phyloP scores from a whole-genome alignment of 2,329 filamentous ascomycete species.

The Curvularia eragrostidis region DNA sequence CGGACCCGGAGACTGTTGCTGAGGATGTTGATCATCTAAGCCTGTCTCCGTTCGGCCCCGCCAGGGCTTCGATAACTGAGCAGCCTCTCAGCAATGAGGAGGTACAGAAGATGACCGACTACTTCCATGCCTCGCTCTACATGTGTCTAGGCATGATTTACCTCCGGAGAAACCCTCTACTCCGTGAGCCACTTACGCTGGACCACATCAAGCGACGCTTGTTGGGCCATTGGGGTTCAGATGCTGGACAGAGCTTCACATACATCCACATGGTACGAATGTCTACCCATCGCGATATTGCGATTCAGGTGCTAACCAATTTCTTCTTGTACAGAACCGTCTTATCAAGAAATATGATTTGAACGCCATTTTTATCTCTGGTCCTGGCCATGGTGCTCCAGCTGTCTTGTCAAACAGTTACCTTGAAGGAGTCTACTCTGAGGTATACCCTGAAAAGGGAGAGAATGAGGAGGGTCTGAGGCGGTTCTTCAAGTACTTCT shows the following conservation, averaged over 20 bases:
- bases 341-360: slow-evolving; percentile 81
- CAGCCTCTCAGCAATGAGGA: slow-evolving; percentile 70
- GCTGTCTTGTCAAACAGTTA: slow-evolving; percentile 78
- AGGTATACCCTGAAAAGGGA: slow-evolving; percentile 77
- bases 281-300: neutral
- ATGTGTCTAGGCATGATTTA: slow-evolving; percentile 83
- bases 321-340: slow-evolving; percentile 59
- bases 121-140: slow-evolving; percentile 77
- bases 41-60: slow-evolving; percentile 68
- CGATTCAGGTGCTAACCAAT: neutral
- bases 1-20: slow-evolving; percentile 33
- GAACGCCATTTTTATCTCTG: slow-evolving; percentile 75
- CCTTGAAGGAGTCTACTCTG: slow-evolving; percentile 77
- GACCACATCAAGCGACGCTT: slow-evolving; percentile 77
- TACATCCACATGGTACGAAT: slow-evolving; percentile 73
- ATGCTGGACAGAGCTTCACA: slow-evolving; percentile 80
- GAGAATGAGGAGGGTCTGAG: slow-evolving; percentile 73
- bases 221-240: slow-evolving; percentile 79
- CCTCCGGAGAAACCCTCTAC: slow-evolving; percentile 74
- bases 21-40: slow-evolving; percentile 42
- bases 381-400: slow-evolving; percentile 79
- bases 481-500: slow-evolving; percentile 83
- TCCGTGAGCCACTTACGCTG: slow-evolving; percentile 70
- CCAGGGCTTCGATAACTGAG: slow-evolving; percentile 68
- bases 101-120: slow-evolving; percentile 71